Evolutionary conservation across 257 asterid species (phyloP), one percentile per base, ranked within the genome.

Genomic region (Hygrophila difformis): DNA sequence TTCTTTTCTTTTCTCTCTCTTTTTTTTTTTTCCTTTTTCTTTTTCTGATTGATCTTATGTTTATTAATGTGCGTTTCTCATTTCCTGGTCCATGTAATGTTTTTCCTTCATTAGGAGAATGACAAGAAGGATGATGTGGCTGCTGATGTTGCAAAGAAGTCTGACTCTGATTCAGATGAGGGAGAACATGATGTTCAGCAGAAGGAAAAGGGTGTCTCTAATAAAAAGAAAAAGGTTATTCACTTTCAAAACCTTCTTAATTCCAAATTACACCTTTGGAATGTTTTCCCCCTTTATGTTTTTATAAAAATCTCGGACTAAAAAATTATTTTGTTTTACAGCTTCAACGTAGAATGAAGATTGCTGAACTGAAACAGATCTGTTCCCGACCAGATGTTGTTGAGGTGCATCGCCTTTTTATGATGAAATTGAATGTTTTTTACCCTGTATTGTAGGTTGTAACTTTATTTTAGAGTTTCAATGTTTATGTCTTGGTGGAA

Each of bases 271-370:
- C n/a, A n/a, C n/a, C n/a, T n/a, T n/a, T n/a, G n/a, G n/a, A n/a
- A n/a, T n/a, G n/a, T n/a, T n/a, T n/a, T n/a, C n/a, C n/a, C n/a
- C n/a, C n/a, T n/a, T n/a, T n/a, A n/a, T n/a, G n/a, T n/a, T n/a
- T n/a, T n/a, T n/a, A n/a, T n/a, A n/a, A n/a, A n/a, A n/a, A 29
- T 16, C n/a, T 55, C 45, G 46, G 40, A 50, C 71, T 60, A 37
- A 59, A 24, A 13, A 18, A 10, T 18, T 55, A 23, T 40, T 36
- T 58, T n/a, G 19, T 60, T 23, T 55, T 73, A 62, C 67, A 84
- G 97, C 82, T 81, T 60, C 89, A 84, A 51, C 81, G 94, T 14
- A 70, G 97, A 55, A 88, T 88, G 97, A 88, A 88, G 65, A 88
- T 88, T 59, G 94, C 93, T 22, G 95, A 88, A 49, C 60, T 88